A percentile compares a stretch with the other conserved stretches of the same genome.
Evolutionary conservation across 2,329 filamentous ascomycete species (phyloP).

Genomic region (Mollisiaceae sp.): DNA sequence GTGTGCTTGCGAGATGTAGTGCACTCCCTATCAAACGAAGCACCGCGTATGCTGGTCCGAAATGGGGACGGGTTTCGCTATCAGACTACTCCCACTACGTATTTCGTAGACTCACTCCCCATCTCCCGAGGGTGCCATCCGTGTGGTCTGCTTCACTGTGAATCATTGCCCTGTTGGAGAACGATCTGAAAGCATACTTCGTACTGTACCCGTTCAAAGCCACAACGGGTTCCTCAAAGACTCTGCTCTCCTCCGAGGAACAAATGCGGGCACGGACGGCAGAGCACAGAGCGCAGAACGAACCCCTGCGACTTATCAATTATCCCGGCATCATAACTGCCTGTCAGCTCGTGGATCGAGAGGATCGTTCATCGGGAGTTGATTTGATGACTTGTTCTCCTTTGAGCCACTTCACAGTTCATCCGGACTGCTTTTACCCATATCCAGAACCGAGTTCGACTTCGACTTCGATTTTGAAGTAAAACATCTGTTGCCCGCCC

Average conservation of each 20-base stretch:
- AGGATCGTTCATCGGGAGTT: slow-evolving; percentile 6
- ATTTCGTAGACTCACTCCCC: too few relatives aligned
- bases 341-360: slow-evolving; percentile 5
- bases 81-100: too few relatives aligned
- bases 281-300: slow-evolving; percentile 6
- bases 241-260: background rate
- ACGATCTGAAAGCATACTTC: background rate
- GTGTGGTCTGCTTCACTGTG: background rate
- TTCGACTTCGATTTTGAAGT: background rate
- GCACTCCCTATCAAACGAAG: background rate
- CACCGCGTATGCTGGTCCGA: background rate
- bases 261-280: slow-evolving; percentile 10
- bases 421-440: background rate
- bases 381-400: background rate
- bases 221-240: background rate
- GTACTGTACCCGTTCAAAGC: slow-evolving; percentile 6
- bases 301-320: slow-evolving; percentile 25
- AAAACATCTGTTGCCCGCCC: background rate
- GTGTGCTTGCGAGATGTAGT: background rate
- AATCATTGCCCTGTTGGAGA: slow-evolving; percentile 3
- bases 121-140: background rate
- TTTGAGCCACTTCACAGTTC: background rate
- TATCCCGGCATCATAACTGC: slow-evolving; percentile 22
- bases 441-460: background rate
- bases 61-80: background rate